Evolutionary conservation across 1,284 basidiomycete genomes (phyloP), one percentile per base, ranked within the genome.

Genomic region (Paramarasmius palmivorus): DNA sequence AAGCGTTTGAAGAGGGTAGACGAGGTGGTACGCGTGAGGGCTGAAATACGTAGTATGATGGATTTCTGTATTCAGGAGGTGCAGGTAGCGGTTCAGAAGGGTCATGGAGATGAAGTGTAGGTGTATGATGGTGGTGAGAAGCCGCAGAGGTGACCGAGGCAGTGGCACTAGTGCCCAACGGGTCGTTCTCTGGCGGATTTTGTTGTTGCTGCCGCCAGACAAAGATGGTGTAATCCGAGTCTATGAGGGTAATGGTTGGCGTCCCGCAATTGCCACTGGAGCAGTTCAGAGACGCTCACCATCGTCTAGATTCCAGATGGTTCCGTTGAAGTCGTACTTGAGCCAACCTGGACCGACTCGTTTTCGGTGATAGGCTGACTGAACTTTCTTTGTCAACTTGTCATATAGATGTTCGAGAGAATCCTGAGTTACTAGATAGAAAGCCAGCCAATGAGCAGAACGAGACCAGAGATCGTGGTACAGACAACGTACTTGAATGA

Each of bases 151-250:
- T 61, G 37, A 66, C 66, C 14, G 64, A 63, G 2, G 57, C 59
- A 19, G 56, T 58, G 29, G 63, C 61, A 19, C 65, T 59, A 22
- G 22, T 38, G 19, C 35, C 39, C 8, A 40, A 39, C 12, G 40
- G 52, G 19, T 52, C 57, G 8, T 48, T 25, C 41, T 50, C 47
- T n/a, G 48, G 41, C 2, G 46, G 41, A 37, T 32, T 44, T 29
- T 56, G 41, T 10, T 61, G 56, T 61, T 69, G 76, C 57, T 82
- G 77, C 20, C 90, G 74, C 88, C 89, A 90, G 36, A 76, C 73
- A 59, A 90, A 89, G 45, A 92, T 92, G 4, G 82, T 82, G 66
- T 91, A 92, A 69, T 92, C 90, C 1, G 86, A 82, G 35, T 89
- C 89, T 92, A 29, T n/a, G 44, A 4, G 63, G 7, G 38, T 39